These are phyloP conservation scores for Pleurotus citrinopileatus DNA, from an alignment of 768 basidiomycete genomes.

Conservation along the genomic window DNA sequence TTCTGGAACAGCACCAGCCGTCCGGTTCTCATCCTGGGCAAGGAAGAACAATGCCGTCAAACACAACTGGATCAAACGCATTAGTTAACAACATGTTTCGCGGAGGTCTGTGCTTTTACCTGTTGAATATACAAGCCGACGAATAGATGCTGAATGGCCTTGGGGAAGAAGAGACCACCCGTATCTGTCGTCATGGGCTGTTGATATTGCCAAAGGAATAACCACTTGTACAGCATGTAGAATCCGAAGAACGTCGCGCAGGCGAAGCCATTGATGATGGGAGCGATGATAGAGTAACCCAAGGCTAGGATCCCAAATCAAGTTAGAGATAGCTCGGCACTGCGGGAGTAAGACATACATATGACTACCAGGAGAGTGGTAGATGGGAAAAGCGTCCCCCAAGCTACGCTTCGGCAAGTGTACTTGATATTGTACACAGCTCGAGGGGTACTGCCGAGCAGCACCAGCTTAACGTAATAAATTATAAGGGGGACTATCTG, in stretches of 20 bases:
- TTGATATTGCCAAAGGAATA: conserved; percentile 78
- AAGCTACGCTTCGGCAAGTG: conserved; percentile 59
- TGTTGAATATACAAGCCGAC: conserved; percentile 93
- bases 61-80: conserved; percentile 46
- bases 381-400: conserved; percentile 73
- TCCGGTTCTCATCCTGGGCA: conserved; percentile 47
- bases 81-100: neutral
- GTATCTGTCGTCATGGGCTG: conserved; percentile 72
- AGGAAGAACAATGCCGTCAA: conserved; percentile 91
- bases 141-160: conserved; percentile 90
- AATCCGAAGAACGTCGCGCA: conserved; percentile 80
- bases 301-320: conserved; percentile 41
- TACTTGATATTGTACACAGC: conserved; percentile 85
- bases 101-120: conserved; percentile 13
- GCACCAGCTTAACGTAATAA: conserved; percentile 88
- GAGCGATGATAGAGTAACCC: conserved; percentile 86
- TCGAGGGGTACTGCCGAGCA: conserved; percentile 88
- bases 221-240: conserved; percentile 83
- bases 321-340: neutral
- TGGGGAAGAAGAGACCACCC: conserved; percentile 94
- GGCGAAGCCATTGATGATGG: conserved; percentile 90
- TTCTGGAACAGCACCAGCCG: conserved; percentile 63
- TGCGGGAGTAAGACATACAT: conserved; percentile 42
- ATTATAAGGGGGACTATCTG: conserved; percentile 70
- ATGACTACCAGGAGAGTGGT: conserved; percentile 83